Conservation (phyloP, 768 basidiomycete genomes). For the Boletus sensibilis region DNA sequence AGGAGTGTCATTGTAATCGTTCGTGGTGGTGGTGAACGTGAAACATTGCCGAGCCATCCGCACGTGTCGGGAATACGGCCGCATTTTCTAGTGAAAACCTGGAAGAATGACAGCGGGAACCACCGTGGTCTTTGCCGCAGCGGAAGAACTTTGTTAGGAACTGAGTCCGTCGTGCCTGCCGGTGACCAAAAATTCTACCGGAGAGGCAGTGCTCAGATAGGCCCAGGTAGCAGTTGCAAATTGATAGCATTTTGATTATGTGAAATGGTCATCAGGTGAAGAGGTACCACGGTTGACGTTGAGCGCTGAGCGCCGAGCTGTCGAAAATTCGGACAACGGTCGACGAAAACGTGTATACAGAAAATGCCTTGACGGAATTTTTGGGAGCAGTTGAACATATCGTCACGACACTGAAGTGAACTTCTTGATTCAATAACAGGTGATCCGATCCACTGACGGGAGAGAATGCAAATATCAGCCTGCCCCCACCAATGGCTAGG, state of each 20-base stretch:
- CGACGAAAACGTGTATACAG: neutral
- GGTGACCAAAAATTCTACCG: conserved; percentile 10
- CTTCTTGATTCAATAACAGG: neutral
- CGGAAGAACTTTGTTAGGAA: neutral
- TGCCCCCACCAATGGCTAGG: neutral
- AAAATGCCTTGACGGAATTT: neutral
- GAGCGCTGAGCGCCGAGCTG: neutral
- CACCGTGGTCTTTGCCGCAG: neutral
- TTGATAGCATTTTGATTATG: neutral
- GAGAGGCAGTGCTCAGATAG: neutral
- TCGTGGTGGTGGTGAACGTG: neutral
- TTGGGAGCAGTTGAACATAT: neutral
- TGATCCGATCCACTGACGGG: neutral
- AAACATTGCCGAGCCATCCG: neutral
- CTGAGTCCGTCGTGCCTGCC: conserved; percentile 5
- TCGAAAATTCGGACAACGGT: neutral
- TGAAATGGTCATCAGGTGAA: neutral
- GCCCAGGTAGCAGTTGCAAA: neutral
- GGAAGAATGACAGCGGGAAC: neutral
- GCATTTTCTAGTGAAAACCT: neutral
- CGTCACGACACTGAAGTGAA: neutral
- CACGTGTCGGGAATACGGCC: neutral
- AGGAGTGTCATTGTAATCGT: neutral
- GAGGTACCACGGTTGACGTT: neutral
- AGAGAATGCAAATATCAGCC: neutral